Evolutionary conservation across 164 flowering plant species (phyloP), one percentile per base, ranked within the genome.

Genomic region (Sextonia rubra): DNA sequence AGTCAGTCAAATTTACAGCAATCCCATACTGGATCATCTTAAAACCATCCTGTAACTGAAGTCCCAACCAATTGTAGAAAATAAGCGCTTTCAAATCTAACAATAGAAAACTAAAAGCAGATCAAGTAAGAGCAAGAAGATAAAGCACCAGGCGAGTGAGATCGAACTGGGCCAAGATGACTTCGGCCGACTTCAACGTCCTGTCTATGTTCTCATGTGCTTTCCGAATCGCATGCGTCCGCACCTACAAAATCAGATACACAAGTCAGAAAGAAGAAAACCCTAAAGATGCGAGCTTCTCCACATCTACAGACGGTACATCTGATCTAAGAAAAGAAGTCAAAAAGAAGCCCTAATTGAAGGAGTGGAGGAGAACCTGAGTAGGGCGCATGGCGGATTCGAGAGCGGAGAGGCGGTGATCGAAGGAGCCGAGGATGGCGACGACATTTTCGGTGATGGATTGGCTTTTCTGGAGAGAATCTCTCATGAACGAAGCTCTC

Each of bases 381-480:
- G 97, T 91, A 14, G 98, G 97, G 58, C 97, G 95, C 98, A 94
- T 91, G 72, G 97, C 97, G 71, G 98, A 86, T 71, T 94, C 97
- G 44, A 94, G 91, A n/a, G 94, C 94, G 62, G 98, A 94, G 79
- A 93, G 94, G 32, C 98, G 97, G 81, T 90, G 91, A 69, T 93
- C 98, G 75, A 93, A 93, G 69, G 98, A 94, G 23, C 98, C 97
- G 29, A 94, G 88, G 70, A 91, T 91, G 47, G 90, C 48, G 71
- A 92, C 97, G 90, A 94, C 87, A 77, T 72, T 89, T 64, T 91
- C 92, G 4, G 98, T 94, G 74, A 84, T 83, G 26, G 89, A 83
- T 75, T 94, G 98, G 83, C 98, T 91, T 86, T 90, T 91, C 60
- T 83, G 90, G 52, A 94, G 82, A 37, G 97, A 85, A 15, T 94